Evolutionary conservation across 768 basidiomycete species (phyloP).

Genomic region (Tremella fuciformis): DNA sequence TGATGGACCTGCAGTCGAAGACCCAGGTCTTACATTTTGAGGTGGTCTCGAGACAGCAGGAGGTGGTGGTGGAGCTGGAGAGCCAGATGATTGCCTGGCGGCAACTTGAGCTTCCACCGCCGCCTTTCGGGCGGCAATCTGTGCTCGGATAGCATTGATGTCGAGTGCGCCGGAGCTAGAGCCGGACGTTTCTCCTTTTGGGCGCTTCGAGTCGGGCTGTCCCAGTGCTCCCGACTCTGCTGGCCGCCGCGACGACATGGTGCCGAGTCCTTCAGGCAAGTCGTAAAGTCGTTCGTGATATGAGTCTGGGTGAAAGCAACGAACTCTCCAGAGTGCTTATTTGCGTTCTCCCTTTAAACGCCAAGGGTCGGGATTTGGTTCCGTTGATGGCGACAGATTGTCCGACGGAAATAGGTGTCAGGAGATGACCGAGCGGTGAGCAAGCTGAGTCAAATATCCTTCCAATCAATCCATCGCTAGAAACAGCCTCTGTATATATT

Average conservation of each 20-base stretch:
- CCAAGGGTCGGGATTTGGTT: too few species aligned
- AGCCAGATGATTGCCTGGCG: slow-evolving; percentile 46
- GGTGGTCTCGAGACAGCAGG: neutral
- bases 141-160: slow-evolving; percentile 49
- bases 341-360: too few species aligned
- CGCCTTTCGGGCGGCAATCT: slow-evolving; percentile 45
- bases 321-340: too few species aligned
- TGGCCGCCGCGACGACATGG: slow-evolving; percentile 37
- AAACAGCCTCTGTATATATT: too few species aligned
- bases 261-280: slow-evolving; percentile 8
- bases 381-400: too few species aligned
- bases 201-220: slow-evolving; percentile 37
- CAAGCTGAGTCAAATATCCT: too few species aligned
- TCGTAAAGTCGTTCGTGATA: too few species aligned
- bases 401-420: too few species aligned
- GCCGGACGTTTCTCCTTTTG: slow-evolving; percentile 12
- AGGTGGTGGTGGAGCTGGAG: slow-evolving; percentile 54
- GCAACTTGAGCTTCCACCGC: slow-evolving; percentile 32
- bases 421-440: too few species aligned
- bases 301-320: too few species aligned
- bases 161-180: slow-evolving; percentile 24
- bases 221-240: slow-evolving; percentile 29
- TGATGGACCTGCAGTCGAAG: neutral
- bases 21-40: neutral
- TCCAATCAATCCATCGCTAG: too few species aligned